phyloP scores from a whole-genome alignment of 1,139 yeast genomes.

The Debaryomyces sp. region DNA sequence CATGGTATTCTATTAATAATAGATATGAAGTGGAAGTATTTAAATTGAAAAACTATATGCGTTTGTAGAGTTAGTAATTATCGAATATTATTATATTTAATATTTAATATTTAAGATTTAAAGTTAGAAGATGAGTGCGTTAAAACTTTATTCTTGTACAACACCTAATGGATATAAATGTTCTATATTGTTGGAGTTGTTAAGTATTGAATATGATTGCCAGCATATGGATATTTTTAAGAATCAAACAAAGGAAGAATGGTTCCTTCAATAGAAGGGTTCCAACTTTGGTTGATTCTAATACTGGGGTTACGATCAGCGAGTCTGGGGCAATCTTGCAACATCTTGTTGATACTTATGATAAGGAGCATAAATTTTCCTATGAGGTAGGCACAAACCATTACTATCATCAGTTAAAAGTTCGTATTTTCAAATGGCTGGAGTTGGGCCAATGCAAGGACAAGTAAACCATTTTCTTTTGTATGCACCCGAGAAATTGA shows the following conservation, averaged over 20 bases:
- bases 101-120: too few relatives aligned
- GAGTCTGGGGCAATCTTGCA: conserved; percentile 63
- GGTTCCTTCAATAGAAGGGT: conserved; percentile 63
- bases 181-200: conserved; percentile 48
- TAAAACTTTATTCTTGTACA: conserved; percentile 38
- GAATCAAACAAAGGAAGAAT: conserved; percentile 50
- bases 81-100: too few relatives aligned
- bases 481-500: conserved; percentile 49
- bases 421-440: conserved; percentile 60
- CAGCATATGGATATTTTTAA: conserved; percentile 40
- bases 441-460: conserved; percentile 64
- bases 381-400: conserved; percentile 45
- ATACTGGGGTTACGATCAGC: conserved; percentile 45
- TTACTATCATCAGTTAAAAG: conserved; percentile 54
- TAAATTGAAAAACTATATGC: too few relatives aligned
- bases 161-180: conserved; percentile 63
- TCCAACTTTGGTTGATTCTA: conserved; percentile 55
- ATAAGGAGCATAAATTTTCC: conserved; percentile 51
- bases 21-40: too few relatives aligned
- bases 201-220: conserved; percentile 50
- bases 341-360: conserved; percentile 60
- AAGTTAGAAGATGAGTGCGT: too few relatives aligned
- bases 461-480: conserved; percentile 52
- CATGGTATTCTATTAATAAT: too few relatives aligned
- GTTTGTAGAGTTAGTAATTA: too few relatives aligned